These are phyloP conservation scores for Oryza meridionalis DNA, from an alignment of 176 grass and related monocot genomes.

Conservation along the genomic window DNA sequence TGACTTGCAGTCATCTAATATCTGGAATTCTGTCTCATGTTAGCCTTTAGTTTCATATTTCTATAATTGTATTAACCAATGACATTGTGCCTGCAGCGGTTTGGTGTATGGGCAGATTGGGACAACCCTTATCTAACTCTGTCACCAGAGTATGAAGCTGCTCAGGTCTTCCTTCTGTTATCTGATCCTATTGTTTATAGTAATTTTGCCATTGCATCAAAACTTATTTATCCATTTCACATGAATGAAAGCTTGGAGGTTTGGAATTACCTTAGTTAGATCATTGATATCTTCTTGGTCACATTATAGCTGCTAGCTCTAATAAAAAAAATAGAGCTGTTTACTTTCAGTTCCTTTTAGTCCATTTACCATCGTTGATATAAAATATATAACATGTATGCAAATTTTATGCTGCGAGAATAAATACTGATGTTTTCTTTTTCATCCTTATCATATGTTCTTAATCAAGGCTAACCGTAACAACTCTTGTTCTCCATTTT, in stretches of 20 bases:
- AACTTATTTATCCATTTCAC: slow-evolving; percentile 30
- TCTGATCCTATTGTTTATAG: slow-evolving; percentile 35
- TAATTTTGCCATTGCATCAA: neutral
- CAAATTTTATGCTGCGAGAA: slow-evolving; percentile 1
- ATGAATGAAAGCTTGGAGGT: slow-evolving; percentile 15
- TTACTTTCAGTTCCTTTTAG: slow-evolving; percentile 19
- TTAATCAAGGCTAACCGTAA: slow-evolving; percentile 30
- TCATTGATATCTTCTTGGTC: slow-evolving; percentile 4
- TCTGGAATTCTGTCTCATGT: neutral
- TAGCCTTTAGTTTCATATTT: slow-evolving; percentile 20
- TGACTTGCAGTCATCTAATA: slow-evolving; percentile 27
- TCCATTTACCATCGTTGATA: neutral
- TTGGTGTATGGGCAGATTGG: slow-evolving; percentile 98
- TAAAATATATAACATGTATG: neutral
- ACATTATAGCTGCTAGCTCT: neutral
- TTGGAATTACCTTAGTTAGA: neutral
- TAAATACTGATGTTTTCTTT: neutral
- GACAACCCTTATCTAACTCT: slow-evolving; percentile 88
- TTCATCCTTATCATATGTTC: slow-evolving; percentile 20
- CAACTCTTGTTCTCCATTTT: slow-evolving; percentile 37
- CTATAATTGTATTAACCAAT: slow-evolving; percentile 18
- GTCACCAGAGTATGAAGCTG: slow-evolving; percentile 92
- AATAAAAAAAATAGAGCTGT: neutral
- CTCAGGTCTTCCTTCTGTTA: slow-evolving; percentile 71
- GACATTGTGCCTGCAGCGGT: slow-evolving; percentile 53